Base-by-base conservation (phyloP, 2,329 filamentous ascomycete genomes). In the Trichoderma atrobrunneum region DNA sequence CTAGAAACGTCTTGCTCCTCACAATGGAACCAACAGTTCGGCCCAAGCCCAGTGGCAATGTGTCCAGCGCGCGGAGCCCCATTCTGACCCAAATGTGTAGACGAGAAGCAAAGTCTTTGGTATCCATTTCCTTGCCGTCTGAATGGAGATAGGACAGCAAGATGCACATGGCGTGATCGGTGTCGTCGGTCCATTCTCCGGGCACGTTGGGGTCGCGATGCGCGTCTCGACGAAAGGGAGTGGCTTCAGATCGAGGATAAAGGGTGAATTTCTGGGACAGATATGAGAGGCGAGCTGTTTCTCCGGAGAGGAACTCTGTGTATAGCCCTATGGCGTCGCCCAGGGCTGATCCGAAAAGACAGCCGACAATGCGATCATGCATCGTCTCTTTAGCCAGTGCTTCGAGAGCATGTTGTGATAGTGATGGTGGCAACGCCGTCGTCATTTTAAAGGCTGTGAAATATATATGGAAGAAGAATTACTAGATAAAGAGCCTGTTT, bases 311-410 rank as follows among this genome's bases (percentile, higher is more conserved):
- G 72, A 87, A 87, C 72, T 87, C 86, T 8, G 87, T 88, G 76
- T 88, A 88, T 7, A 88, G 76, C 2, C 86, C 86, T 72, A 88
- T 85, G 24, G 86, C 83, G 75, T 88, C 86, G 32, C 87, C 87
- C 8, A 88, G 79, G 3, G 86, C 86, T 24, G 85, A 86, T 28
- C 85, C 87, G 69, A 87, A 77, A 34, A 87, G 79, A 60, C 81
- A 81, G 60, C 86, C 86, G 34, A 82, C 77, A 57, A 86, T 80
- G 72, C 79, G 79, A 73, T 84, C 82, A 64, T 80, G 79, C 43
- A 81, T 71, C 18, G 75, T 68, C n/a, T 74, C 73, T 43, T 28
- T 73, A 30, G 72, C 75, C 59, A 80, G 24, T 8, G 43, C 69
- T 30, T 72, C 64, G 16, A 64, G 66, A 6, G 75, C 75, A 21